Percentiles rank a stretch among this genome's conserved stretches.
Evolutionary conservation across 2,329 filamentous ascomycete genomes (phyloP).

Genomic region (Aschersonia sp.): DNA sequence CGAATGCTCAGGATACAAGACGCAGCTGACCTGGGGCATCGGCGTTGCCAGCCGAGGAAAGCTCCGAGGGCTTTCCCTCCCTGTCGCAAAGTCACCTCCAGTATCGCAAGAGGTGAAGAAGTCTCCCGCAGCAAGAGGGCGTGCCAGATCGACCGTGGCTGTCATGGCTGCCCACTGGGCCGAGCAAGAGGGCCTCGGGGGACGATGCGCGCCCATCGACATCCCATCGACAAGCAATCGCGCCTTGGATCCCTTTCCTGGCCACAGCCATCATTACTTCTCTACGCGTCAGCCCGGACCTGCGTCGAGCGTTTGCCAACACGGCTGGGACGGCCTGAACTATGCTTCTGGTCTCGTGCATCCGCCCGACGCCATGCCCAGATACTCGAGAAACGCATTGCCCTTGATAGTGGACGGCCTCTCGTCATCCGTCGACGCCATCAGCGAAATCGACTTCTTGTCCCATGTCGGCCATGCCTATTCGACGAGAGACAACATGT

Average conservation of each 20-base stretch:
- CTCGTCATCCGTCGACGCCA: conserved; percentile 41
- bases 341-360: conserved; percentile 27
- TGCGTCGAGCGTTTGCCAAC: conserved; percentile 23
- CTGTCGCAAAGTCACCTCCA: conserved; percentile 46
- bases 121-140: conserved; percentile 23
- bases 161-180: conserved; percentile 13
- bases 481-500: conserved; percentile 42
- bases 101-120: conserved; percentile 36
- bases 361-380: conserved; percentile 18
- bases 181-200: conserved; percentile 18
- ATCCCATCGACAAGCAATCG: conserved; percentile 17
- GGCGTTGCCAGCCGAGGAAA: conserved; percentile 93
- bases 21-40: conserved; percentile 90
- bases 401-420: conserved; percentile 34
- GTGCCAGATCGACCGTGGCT: conserved; percentile 28
- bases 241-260: conserved; percentile 24
- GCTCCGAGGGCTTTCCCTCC: conserved; percentile 72
- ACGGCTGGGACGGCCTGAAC: conserved; percentile 30
- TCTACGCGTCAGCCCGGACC: conserved; percentile 33
- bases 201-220: conserved; percentile 18
- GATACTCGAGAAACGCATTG: conserved; percentile 29
- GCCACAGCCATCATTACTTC: conserved; percentile 31
- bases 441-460: conserved; percentile 49
- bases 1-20: conserved; percentile 93
- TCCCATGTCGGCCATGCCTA: conserved; percentile 44